Evolutionary conservation across 495 filamentous ascomycete genomes (phyloP), one percentile per base, ranked within the genome.

Genomic region (Neurospora sp.): DNA sequence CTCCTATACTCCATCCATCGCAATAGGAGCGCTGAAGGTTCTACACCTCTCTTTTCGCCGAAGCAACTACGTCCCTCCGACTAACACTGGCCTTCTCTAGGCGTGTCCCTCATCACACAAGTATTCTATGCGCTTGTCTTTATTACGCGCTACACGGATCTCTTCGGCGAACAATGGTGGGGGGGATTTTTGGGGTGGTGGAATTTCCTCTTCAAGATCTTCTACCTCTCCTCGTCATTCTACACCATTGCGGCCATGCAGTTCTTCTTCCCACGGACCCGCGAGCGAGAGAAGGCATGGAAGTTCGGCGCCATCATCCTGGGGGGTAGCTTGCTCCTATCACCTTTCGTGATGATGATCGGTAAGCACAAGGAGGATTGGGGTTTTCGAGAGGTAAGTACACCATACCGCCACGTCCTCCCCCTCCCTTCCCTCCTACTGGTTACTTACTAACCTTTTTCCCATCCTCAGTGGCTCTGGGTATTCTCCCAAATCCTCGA

Each of bases 101-200:
- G 94, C 74, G 89, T 98, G 70, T 97, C 94, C n/a, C 89, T 98
- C 75, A 91, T 99, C 73, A 97, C 94, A 0, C 96, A 99, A 81
- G 84, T 89, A 59, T 89, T 99, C 76, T 99, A 99, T 83, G 87
- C 89, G 39, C 74, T 90, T 71, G 95, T 99, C 44, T 99, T 98
- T 83, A 79, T 91, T 71, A 89, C 92, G 14, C 89, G 96, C 68
- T 98, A 99, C 82, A 88, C 94, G 38, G 93, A 98, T 78, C 83
- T 98, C 73, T 91, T 97, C 77, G 79, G 81, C 27, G 76, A 80
- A 69, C 72, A 74, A 27, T 82, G 77, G 39, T 71, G 76, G 61
- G 16, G 53, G 53, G 27, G 53, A 16, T 65, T 65, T 18, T 65
- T 65, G 27, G 27, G 35, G 1, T 65, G 53, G 53, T 92, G 92